phyloP scores from a whole-genome alignment of 1,139 yeast species.

The Sugiyamaella paludigena region DNA sequence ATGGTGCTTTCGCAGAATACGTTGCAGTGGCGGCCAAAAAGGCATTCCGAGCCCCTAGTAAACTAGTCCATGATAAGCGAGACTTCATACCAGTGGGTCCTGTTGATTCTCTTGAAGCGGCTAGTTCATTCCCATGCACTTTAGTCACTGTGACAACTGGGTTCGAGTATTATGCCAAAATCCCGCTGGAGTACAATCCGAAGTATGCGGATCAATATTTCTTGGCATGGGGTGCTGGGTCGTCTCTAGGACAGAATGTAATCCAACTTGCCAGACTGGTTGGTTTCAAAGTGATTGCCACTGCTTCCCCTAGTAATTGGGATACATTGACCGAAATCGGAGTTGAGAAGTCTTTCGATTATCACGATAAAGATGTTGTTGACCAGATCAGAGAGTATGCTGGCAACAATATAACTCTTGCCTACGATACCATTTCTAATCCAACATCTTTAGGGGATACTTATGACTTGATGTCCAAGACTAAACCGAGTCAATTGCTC shows the following conservation, averaged over 20 bases:
- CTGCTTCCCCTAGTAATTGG: constrained; percentile 50
- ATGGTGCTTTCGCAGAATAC: constrained; percentile 64
- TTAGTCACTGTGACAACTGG: constrained; percentile 25
- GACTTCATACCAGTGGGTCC: constrained; percentile 38
- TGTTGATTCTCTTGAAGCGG: constrained; percentile 56
- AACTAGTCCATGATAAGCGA: constrained; percentile 1
- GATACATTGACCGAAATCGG: constrained; percentile 49
- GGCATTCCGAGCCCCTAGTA: neutral
- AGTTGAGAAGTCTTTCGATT: constrained; percentile 61
- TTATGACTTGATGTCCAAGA: constrained; percentile 9
- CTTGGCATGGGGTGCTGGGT: constrained; percentile 63
- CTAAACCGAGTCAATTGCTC: constrained; percentile 12
- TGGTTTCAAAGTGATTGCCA: constrained; percentile 54
- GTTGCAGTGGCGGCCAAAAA: constrained; percentile 30
- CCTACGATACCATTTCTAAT: constrained; percentile 55
- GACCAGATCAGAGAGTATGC: constrained; percentile 48
- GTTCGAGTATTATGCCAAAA: constrained; percentile 20
- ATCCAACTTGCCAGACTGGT: constrained; percentile 52
- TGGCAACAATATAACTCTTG: constrained; percentile 47
- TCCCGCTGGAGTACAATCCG: constrained; percentile 18
- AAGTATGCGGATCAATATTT: constrained; percentile 26
- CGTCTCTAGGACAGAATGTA: constrained; percentile 55
- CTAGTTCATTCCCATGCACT: constrained; percentile 53
- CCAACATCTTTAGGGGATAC: constrained; percentile 8
- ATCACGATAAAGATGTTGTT: constrained; percentile 53